Evolutionary conservation across 176 grass and related monocot species (phyloP).

Genomic region (Zoysia pacifica): DNA sequence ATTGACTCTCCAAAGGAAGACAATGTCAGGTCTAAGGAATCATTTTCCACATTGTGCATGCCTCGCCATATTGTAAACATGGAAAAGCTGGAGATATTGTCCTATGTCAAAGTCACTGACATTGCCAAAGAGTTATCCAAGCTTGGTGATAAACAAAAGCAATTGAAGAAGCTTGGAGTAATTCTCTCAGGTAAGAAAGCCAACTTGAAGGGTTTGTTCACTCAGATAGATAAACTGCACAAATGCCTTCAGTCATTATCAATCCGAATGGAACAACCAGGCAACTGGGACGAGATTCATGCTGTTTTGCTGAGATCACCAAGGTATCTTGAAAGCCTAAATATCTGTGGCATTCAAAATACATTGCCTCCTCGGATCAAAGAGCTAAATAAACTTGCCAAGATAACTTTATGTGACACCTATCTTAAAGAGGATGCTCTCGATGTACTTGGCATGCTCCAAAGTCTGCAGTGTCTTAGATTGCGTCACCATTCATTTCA

Average conservation of each 20-base stretch:
- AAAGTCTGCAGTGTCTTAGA: not conserved
- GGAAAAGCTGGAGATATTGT: conserved; percentile 1
- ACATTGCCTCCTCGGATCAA: conserved; percentile 9
- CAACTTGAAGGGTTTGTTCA: too few relatives aligned
- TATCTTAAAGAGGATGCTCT: not conserved
- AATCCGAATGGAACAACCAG: conserved; percentile 10
- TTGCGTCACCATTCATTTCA: conserved; percentile 3
- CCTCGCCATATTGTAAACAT: not conserved
- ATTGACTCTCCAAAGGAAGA: not conserved
- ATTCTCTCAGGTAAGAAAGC: not conserved
- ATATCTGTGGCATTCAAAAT: conserved; percentile 1
- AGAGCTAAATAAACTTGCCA: conserved; percentile 8
- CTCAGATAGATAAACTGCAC: not conserved
- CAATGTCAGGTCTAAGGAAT: not conserved
- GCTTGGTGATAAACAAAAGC: not conserved
- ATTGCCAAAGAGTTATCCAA: not conserved
- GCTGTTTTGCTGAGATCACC: conserved; percentile 18
- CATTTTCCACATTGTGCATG: not conserved
- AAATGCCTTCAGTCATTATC: not conserved
- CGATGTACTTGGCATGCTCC: not conserved
- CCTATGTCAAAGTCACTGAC: not conserved
- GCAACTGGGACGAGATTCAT: not conserved
- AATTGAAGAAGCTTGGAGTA: conserved; percentile 20
- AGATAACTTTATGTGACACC: conserved; percentile 35
- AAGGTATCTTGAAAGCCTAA: conserved; percentile 23